A percentile compares a stretch with the other conserved stretches of the same genome.
phyloP scores from a whole-genome alignment of 768 basidiomycete species.

The Coprinellus micaceus region DNA sequence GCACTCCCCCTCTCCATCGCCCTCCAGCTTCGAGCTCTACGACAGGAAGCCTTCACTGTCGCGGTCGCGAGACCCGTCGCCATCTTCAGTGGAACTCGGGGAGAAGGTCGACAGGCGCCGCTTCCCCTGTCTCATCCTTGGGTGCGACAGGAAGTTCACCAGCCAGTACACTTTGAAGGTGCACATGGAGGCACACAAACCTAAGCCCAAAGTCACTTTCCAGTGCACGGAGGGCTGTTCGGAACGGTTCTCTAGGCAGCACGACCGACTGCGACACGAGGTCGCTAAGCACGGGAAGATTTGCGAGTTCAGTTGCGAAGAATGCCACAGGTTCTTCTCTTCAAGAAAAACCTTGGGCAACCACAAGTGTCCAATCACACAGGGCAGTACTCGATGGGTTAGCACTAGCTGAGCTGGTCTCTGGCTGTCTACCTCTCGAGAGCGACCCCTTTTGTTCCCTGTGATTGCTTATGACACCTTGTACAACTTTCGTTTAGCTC shows the following conservation, averaged over 20 bases:
- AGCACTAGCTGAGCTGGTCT: conserved; percentile 11
- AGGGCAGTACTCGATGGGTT: conserved; percentile 48
- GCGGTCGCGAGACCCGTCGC: conserved; percentile 30
- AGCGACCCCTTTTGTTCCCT: not conserved
- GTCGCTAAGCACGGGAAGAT: conserved; percentile 55
- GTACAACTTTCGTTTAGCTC: not conserved
- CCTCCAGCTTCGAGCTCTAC: conserved; percentile 21
- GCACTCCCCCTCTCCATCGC: conserved; percentile 16
- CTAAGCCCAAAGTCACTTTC: conserved; percentile 45
- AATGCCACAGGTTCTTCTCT: conserved; percentile 53
- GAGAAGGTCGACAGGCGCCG: conserved; percentile 36
- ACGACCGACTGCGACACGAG: conserved; percentile 55
- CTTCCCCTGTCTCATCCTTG: conserved; percentile 45
- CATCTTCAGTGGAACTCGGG: conserved; percentile 15
- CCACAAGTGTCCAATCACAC: conserved; percentile 53
- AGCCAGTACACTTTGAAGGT: conserved; percentile 53
- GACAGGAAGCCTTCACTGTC: conserved; percentile 18
- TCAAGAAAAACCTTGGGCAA: conserved; percentile 49
- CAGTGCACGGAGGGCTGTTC: conserved; percentile 53
- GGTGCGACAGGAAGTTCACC: conserved; percentile 48
- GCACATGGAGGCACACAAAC: conserved; percentile 54
- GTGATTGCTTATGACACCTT: not conserved
- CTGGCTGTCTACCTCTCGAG: conserved; percentile 15
- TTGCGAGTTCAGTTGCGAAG: conserved; percentile 50
- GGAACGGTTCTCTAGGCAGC: conserved; percentile 53